Percentiles rank a stretch among this genome's conserved stretches.
These are phyloP conservation scores for Saccharata proteae DNA, from an alignment of 2,329 filamentous ascomycete genomes.

Conservation along the genomic window DNA sequence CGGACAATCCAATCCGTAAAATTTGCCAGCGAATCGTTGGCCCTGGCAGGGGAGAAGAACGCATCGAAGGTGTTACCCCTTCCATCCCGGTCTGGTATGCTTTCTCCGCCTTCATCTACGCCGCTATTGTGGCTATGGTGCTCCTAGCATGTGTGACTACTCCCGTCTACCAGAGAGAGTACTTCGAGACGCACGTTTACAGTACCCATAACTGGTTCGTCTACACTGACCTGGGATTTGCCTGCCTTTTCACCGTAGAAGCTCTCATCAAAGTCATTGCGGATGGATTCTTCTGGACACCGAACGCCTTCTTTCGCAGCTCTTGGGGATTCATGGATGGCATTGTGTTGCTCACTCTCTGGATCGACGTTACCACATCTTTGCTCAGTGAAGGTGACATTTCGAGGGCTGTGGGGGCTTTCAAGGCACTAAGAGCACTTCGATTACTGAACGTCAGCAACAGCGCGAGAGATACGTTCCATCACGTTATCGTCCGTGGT, in stretches of 20 bases:
- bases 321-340: conserved; percentile 96
- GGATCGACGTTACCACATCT: conserved; percentile 84
- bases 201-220: conserved; percentile 79
- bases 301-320: conserved; percentile 91
- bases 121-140: conserved; percentile 95
- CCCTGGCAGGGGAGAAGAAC: conserved; percentile 73
- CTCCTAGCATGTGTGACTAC: conserved; percentile 88
- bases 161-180: conserved; percentile 82
- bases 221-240: conserved; percentile 85
- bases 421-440: conserved; percentile 88
- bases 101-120: conserved; percentile 89
- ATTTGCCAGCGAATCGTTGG: conserved; percentile 85
- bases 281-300: conserved; percentile 91
- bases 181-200: conserved; percentile 52
- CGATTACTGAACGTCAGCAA: conserved; percentile 91
- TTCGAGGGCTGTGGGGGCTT: conserved; percentile 84
- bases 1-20: conserved; percentile 63
- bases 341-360: conserved; percentile 80
- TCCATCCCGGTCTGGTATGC: conserved; percentile 84
- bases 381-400: conserved; percentile 72
- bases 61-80: conserved; percentile 80
- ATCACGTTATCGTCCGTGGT: conserved; percentile 86
- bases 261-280: conserved; percentile 86
- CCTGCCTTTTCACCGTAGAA: conserved; percentile 73
- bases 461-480: conserved; percentile 89